phyloP scores from a whole-genome alignment of 108 stramenopile genomes.

The Chaetoceros muelleri region DNA sequence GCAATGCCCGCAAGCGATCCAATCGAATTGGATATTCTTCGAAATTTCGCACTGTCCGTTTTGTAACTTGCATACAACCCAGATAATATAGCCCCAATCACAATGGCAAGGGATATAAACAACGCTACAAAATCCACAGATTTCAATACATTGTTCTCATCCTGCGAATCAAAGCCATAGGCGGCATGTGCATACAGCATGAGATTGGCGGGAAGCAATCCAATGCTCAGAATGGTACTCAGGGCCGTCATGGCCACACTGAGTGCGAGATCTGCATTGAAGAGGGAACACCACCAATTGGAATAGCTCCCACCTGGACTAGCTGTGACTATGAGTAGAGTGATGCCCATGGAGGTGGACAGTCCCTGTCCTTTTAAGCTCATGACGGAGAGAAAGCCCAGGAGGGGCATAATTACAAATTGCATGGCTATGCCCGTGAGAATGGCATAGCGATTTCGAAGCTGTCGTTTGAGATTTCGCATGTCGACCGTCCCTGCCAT shows the following conservation, averaged over 20 bases:
- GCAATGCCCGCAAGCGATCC: conserved; percentile 59
- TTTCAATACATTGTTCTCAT: conserved; percentile 24
- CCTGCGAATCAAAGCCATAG: conserved; percentile 16
- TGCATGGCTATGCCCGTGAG: conserved; percentile 64
- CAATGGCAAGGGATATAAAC: conserved; percentile 58
- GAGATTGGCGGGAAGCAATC: conserved; percentile 71
- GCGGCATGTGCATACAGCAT: conserved; percentile 55
- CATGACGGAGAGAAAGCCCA: conserved; percentile 62
- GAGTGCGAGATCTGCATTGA: conserved; percentile 70
- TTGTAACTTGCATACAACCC: conserved; percentile 50
- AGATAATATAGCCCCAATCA: conserved; percentile 52
- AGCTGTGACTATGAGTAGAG: conserved; percentile 65
- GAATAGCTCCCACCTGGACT: conserved; percentile 76
- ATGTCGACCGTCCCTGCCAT: conserved; percentile 76
- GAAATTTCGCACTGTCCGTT: conserved; percentile 40
- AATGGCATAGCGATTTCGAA: conserved; percentile 52
- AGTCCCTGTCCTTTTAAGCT: conserved; percentile 27
- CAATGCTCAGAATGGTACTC: conserved; percentile 51
- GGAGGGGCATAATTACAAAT: conserved; percentile 73
- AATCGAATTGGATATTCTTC: conserved; percentile 12
- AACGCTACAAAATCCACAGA: conserved; percentile 62
- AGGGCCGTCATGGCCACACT: conserved; percentile 81
- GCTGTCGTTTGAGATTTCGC: conserved; percentile 35
- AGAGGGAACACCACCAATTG: conserved; percentile 81
- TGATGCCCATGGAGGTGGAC: conserved; percentile 58